Conservation (phyloP, 805 yeast genomes). For the Candida ovalis region DNA sequence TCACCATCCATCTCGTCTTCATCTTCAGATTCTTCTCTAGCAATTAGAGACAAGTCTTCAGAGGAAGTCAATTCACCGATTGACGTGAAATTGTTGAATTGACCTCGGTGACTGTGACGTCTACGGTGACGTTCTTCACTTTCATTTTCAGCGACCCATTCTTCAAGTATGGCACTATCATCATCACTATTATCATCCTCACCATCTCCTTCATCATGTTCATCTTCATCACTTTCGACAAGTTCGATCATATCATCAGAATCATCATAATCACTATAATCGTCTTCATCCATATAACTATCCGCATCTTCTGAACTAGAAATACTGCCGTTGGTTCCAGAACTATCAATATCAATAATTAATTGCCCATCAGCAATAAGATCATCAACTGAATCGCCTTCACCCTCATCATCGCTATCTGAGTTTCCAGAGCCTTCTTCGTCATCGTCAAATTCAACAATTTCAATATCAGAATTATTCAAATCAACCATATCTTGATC, state of each 20-base stretch:
- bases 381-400: slow-evolving; percentile 22
- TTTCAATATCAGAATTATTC: slow-evolving; percentile 14
- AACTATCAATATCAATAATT: slow-evolving; percentile 28
- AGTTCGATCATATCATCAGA: slow-evolving; percentile 18
- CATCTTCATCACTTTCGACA: slow-evolving; percentile 16
- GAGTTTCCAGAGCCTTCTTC: slow-evolving; percentile 20
- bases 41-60: slow-evolving; percentile 12
- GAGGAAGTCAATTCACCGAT: slow-evolving; percentile 9
- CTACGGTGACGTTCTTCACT: slow-evolving; percentile 20
- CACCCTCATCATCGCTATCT: slow-evolving; percentile 14
- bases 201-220: slow-evolving; percentile 23
- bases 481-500: slow-evolving; percentile 38
- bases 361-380: slow-evolving; percentile 23
- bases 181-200: slow-evolving; percentile 21
- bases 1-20: slow-evolving; percentile 8
- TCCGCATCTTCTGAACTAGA: slow-evolving; percentile 21
- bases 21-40: slow-evolving; percentile 1
- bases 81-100: slow-evolving; percentile 3
- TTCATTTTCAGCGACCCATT: slow-evolving; percentile 32
- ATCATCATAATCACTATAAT: slow-evolving; percentile 16
- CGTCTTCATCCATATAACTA: slow-evolving; percentile 10
- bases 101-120: slow-evolving; percentile 2
- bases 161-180: slow-evolving; percentile 30
- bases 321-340: slow-evolving; percentile 16
- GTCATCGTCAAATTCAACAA: slow-evolving; percentile 12